Evolutionary conservation across 371 early-diverging fungal species (phyloP), one percentile per base, ranked within the genome.

Genomic region (Ecytonucleospora hepatopenaei): DNA sequence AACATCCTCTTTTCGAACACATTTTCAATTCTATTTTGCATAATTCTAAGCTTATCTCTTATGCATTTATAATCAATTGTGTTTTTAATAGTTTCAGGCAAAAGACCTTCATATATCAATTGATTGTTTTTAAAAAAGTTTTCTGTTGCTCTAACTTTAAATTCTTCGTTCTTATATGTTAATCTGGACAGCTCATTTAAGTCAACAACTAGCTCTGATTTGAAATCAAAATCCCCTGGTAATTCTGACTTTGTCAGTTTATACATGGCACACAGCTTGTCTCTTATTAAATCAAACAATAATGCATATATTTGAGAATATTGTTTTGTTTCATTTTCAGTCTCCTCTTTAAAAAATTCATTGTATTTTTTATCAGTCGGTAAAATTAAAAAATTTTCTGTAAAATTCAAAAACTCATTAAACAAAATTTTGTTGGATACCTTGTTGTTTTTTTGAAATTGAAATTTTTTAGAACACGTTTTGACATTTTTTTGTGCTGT

Each of bases 351-450:
- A 3, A 48, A 2, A 49, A 47, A 12, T 4, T 49, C 51, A 23
- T 26, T 8, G 26, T 15, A 60, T 16, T 24, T 40, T 26, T 40
- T 31, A 8, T 48, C 31, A 21, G 58, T 54, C 5, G 35, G 4
- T 4, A 24, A 2, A 21, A 4, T 57, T 4, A 24, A 8, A 26
- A 62, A 62, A 5, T 21, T 26, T 23, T 62, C 48, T 21, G 24
- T 16, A 54, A 62, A 62, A 12, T 34, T 34, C 63, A 54, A 23
- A 23, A 62, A 54, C 8, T 62, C 63, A 4, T 2, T 54, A 30
- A 61, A 35, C 21, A 24, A 61, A 23, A 62, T 28, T 15, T 54
- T 26, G 16, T 4, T 21, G 4, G 3, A 5, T 16, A 4, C 24
- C 23, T 26, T 26, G 4, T 31, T 15, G 31, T 56, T 31, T 12